Evolutionary conservation across 106 monocot genomes (phyloP).

Genomic region (Dioscorea dumetorum): DNA sequence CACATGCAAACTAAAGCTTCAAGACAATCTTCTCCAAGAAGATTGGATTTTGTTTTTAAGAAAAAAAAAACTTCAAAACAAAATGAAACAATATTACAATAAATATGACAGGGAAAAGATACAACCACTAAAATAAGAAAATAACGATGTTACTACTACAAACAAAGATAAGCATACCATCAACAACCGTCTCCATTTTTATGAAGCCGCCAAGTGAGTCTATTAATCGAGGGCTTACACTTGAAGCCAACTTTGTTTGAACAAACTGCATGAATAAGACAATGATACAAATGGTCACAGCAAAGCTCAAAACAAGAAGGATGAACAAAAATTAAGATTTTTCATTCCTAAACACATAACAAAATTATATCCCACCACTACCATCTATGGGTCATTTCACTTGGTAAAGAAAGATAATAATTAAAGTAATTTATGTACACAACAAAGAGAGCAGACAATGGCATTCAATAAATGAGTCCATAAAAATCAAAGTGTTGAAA

Average conservation of each 20-base stretch:
- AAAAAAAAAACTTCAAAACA: no score
- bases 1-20: no score
- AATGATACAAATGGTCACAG: background rate
- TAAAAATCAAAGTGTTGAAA: no score
- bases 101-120: background rate
- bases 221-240: conserved; percentile 25
- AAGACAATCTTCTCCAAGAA: no score
- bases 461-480: no score
- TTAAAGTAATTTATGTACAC: background rate
- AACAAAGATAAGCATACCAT: conserved; percentile 36
- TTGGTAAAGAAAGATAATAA: background rate
- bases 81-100: background rate
- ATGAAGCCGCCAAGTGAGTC: conserved; percentile 60
- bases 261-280: conserved; percentile 62
- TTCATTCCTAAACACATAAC: background rate
- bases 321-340: background rate
- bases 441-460: background rate
- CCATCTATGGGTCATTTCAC: no score
- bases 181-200: conserved; percentile 71
- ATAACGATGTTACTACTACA: no score
- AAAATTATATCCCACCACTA: background rate
- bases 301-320: background rate
- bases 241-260: conserved; percentile 50
- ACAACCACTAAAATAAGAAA: no score
- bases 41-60: no score